Base-by-base conservation (phyloP, 2,329 filamentous ascomycete genomes). In the Cladosporium sp. region DNA sequence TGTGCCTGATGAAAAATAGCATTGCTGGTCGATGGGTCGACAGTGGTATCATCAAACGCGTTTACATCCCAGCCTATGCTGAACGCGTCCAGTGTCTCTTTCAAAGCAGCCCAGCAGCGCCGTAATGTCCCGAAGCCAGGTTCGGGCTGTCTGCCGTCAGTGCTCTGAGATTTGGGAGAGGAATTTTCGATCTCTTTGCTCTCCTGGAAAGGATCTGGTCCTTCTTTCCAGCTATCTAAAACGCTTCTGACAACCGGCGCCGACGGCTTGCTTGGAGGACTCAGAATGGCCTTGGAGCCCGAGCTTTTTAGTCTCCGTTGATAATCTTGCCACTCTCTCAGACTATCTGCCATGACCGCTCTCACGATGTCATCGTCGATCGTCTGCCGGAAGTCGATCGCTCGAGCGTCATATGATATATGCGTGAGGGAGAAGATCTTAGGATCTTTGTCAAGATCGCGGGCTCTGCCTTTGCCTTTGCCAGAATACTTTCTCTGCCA, bases 91-190 rank as follows among this genome's bases (percentile, higher is more conserved):
- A 53, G 3, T 5, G 50, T 33, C 43, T 53, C 50, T 14, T 46
- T 42, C 14, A 53, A 18, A 42, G 50, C 50, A 22, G 14, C 43
- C 42, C 50, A 53, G 31, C 43, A 46, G 14, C 50, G 43, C 13
- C 43, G 13, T 11, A 53, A 28, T 10, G 37, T 46, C 7, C 35
- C 35, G 16, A 28, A 28, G 22, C 22, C 22, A 28, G 22, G 22
- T 28, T 28, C 22, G 22, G 22, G 22, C 22, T 28, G 22, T 7
- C 7, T 28, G 22, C 22, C 22, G 22, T 28, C 22, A 7, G 22
- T 28, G 22, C 7, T 28, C 7, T 28, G 22, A 28, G 22, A 28
- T 28, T 28, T 28, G 5, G 22, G 22, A 28, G 22, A 16, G n/a
- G 3, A 14, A 2, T n/a, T n/a, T 4, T n/a, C 16, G 3, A 13